Percentiles rank a stretch among this genome's conserved stretches.
Conservation (phyloP, 768 basidiomycete genomes). For the Suillus fuscotomentosus region DNA sequence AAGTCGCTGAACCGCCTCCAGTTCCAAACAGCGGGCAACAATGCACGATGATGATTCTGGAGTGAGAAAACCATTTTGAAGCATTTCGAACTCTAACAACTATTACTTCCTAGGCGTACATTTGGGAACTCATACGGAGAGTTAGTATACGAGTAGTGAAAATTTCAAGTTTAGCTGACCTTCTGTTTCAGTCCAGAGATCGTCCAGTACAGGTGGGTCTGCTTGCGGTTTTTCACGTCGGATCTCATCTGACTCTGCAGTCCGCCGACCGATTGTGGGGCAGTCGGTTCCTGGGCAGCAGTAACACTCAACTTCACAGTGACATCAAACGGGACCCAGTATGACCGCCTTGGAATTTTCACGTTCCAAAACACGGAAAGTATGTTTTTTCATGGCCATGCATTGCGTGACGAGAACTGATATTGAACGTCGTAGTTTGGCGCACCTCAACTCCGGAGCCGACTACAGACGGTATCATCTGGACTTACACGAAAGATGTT, state of each 20-base stretch:
- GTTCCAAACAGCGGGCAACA: conserved; percentile 58
- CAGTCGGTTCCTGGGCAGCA: conserved; percentile 69
- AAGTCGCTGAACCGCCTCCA: conserved; percentile 71
- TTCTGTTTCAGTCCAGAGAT: conserved; percentile 51
- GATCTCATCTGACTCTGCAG: conserved; percentile 30
- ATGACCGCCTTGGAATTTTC: conserved; percentile 69
- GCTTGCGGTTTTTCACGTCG: not conserved
- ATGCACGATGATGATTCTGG: conserved; percentile 63
- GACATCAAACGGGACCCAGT: conserved; percentile 76
- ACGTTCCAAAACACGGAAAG: conserved; percentile 80
- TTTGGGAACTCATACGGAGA: conserved; percentile 70
- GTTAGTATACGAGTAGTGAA: conserved; percentile 21
- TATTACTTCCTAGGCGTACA: conserved; percentile 47
- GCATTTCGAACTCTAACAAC: not conserved
- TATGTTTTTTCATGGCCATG: conserved; percentile 27
- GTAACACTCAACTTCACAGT: conserved; percentile 77
- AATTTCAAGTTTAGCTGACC: not conserved
- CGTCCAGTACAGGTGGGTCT: conserved; percentile 55
- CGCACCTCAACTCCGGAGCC: conserved; percentile 81
- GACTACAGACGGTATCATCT: conserved; percentile 66
- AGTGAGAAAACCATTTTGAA: conserved; percentile 39
- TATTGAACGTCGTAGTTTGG: conserved; percentile 51
- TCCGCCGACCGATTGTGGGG: conserved; percentile 72
- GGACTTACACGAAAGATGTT: conserved; percentile 77
- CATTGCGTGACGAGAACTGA: not conserved